phyloP scores from a whole-genome alignment of 1,139 yeast species.

The Yamadazyma mexicana region DNA sequence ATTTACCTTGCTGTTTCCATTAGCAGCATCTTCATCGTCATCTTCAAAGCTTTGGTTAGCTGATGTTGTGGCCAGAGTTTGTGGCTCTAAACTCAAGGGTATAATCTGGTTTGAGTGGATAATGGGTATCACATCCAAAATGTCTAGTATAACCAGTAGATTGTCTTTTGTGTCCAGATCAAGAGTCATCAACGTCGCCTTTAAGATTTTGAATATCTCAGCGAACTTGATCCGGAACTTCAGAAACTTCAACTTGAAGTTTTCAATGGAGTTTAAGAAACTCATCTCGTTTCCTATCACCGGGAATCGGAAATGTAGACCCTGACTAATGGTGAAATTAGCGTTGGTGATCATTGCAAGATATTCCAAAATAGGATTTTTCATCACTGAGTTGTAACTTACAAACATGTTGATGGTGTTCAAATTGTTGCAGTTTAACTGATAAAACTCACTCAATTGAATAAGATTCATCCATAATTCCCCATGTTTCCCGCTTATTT shows the following conservation, averaged over 20 bases:
- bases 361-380: constrained; percentile 68
- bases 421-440: constrained; percentile 15
- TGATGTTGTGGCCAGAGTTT: too few relatives aligned
- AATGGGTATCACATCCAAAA: constrained; percentile 65
- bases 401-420: constrained; percentile 61
- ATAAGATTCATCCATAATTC: constrained; percentile 73
- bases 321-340: constrained; percentile 71
- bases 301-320: constrained; percentile 71
- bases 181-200: constrained; percentile 46
- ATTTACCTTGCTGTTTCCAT: constrained; percentile 13
- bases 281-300: constrained; percentile 72
- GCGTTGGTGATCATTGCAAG: constrained; percentile 67
- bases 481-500: constrained; percentile 60
- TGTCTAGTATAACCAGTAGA: constrained; percentile 53
- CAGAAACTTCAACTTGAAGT: constrained; percentile 61
- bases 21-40: constrained; percentile 16
- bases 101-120: constrained; percentile 48
- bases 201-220: constrained; percentile 64
- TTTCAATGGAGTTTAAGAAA: constrained; percentile 59
- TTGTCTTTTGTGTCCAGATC: constrained; percentile 26
- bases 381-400: constrained; percentile 65
- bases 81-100: constrained; percentile 31
- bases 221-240: constrained; percentile 62
- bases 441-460: constrained; percentile 62
- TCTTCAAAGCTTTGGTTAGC: too few relatives aligned